Conservation (phyloP, 805 yeast species). For the Wickerhamomyces bovis region DNA sequence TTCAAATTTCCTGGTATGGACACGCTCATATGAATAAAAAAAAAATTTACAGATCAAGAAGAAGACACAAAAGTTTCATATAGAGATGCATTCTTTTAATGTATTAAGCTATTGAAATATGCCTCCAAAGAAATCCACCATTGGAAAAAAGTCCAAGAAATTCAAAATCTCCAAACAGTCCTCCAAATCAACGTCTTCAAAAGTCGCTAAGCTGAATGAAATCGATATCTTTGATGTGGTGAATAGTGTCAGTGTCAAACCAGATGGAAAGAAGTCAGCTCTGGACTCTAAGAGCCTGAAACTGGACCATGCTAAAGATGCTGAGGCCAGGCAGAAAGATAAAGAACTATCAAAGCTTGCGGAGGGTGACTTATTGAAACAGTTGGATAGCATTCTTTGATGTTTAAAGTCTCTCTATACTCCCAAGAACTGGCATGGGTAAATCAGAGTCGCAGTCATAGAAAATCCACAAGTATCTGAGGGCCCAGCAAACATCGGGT, state of each 20-base stretch:
- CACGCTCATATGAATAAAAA: not conserved
- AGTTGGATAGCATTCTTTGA: slow-evolving; percentile 19
- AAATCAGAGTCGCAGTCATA: too few species aligned
- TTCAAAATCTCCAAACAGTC: slow-evolving; percentile 6
- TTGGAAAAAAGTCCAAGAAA: slow-evolving; percentile 15
- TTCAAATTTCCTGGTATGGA: not conserved
- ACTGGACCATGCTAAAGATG: slow-evolving; percentile 17
- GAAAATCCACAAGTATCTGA: too few species aligned
- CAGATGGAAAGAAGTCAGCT: slow-evolving; percentile 2
- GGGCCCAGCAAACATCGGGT: too few species aligned
- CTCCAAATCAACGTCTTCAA: slow-evolving; percentile 4
- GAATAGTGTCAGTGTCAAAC: slow-evolving; percentile 1
- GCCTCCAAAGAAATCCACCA: slow-evolving; percentile 7
- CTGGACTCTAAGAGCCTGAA: slow-evolving; percentile 16
- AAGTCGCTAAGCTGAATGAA: slow-evolving; percentile 8
- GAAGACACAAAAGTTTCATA: not conserved
- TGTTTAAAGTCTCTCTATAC: too few species aligned
- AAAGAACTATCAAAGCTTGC: slow-evolving; percentile 22
- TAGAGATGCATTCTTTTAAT: not conserved
- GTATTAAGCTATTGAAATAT: not conserved
- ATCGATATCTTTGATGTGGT: slow-evolving; percentile 7
- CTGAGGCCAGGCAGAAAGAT: slow-evolving; percentile 16
- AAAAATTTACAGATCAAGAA: slow-evolving; percentile 2
- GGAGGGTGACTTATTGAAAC: slow-evolving; percentile 24
- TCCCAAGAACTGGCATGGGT: too few species aligned